phyloP scores from a whole-genome alignment of 495 filamentous ascomycete species.

The Penicillium bovifimosum region DNA sequence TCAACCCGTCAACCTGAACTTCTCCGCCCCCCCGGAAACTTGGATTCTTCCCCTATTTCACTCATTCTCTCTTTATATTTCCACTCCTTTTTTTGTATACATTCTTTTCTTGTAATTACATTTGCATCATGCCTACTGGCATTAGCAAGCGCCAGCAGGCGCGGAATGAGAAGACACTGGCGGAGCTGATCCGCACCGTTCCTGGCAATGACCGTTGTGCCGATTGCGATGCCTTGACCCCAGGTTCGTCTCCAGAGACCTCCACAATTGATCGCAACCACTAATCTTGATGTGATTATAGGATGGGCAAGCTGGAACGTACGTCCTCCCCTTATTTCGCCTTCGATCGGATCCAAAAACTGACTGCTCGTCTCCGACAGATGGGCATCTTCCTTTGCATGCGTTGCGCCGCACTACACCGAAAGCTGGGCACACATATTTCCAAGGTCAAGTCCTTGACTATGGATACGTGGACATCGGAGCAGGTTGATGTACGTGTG shows the following conservation, averaged over 20 bases:
- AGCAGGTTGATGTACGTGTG: constrained; percentile 82
- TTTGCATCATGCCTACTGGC: constrained; percentile 44
- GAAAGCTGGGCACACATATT: constrained; percentile 94
- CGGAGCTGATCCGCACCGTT: constrained; percentile 82
- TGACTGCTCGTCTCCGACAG: constrained; percentile 42
- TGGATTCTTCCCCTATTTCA: constrained; percentile 16
- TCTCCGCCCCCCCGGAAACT: constrained; percentile 16
- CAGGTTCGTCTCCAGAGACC: constrained; percentile 55
- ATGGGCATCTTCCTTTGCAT: constrained; percentile 95
- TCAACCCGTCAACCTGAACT: constrained; percentile 3
- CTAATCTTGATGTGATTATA: constrained; percentile 27
- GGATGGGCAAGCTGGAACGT: constrained; percentile 99
- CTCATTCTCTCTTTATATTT: constrained; percentile 11
- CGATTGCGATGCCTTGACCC: constrained; percentile 86
- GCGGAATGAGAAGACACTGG: constrained; percentile 88
- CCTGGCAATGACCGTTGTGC: constrained; percentile 93
- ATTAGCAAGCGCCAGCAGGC: constrained; percentile 92
- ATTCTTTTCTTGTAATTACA: constrained; percentile 4
- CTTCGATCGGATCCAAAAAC: constrained; percentile 8
- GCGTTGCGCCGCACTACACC: constrained; percentile 92
- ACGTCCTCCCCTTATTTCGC: constrained; percentile 35
- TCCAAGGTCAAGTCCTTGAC: constrained; percentile 97
- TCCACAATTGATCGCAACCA: not conserved
- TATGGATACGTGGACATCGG: constrained; percentile 93
- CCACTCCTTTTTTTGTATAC: constrained; percentile 15